Percentiles rank a stretch among this genome's conserved stretches.
phyloP scores from a whole-genome alignment of 331 rosid genomes.

The Cucumis variabilis region DNA sequence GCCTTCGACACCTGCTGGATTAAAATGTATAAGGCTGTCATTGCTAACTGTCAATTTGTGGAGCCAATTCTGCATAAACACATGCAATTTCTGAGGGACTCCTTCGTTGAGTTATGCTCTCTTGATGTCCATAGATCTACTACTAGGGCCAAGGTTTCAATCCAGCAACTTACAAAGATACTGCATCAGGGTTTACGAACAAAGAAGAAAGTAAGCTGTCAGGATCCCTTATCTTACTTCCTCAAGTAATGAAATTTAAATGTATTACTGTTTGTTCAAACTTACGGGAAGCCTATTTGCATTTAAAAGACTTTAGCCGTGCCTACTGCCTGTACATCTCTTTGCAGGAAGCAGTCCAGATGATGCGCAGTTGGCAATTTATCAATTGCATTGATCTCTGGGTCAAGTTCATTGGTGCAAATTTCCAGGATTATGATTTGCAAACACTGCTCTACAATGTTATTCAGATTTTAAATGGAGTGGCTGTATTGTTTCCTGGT shows the following conservation, averaged over 20 bases:
- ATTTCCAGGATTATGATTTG: slow-evolving; percentile 69
- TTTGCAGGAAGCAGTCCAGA: slow-evolving; percentile 81
- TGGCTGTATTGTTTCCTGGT: slow-evolving; percentile 80
- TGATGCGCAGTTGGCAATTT: slow-evolving; percentile 79
- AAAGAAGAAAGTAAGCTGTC: slow-evolving; percentile 64
- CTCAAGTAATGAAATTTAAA: background rate
- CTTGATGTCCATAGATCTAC: slow-evolving; percentile 78
- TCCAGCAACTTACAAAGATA: slow-evolving; percentile 67
- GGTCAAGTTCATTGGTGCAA: slow-evolving; percentile 68
- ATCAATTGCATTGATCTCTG: slow-evolving; percentile 84
- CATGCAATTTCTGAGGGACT: slow-evolving; percentile 64
- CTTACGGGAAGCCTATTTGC: background rate
- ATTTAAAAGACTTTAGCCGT: background rate
- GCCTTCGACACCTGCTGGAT: slow-evolving; percentile 81
- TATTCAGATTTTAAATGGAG: slow-evolving; percentile 80
- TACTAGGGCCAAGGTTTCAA: slow-evolving; percentile 59
- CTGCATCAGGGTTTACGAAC: slow-evolving; percentile 71
- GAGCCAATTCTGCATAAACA: slow-evolving; percentile 62
- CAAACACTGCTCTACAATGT: slow-evolving; percentile 65
- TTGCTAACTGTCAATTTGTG: slow-evolving; percentile 64
- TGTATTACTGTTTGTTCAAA: slow-evolving; percentile 27
- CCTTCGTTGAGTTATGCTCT: slow-evolving; percentile 83
- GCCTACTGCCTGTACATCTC: slow-evolving; percentile 37
- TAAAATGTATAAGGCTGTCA: slow-evolving; percentile 71
- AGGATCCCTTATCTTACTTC: background rate